These are phyloP conservation scores for Penicillium hordei DNA, from an alignment of 2,329 filamentous ascomycete genomes.

Conservation along the genomic window DNA sequence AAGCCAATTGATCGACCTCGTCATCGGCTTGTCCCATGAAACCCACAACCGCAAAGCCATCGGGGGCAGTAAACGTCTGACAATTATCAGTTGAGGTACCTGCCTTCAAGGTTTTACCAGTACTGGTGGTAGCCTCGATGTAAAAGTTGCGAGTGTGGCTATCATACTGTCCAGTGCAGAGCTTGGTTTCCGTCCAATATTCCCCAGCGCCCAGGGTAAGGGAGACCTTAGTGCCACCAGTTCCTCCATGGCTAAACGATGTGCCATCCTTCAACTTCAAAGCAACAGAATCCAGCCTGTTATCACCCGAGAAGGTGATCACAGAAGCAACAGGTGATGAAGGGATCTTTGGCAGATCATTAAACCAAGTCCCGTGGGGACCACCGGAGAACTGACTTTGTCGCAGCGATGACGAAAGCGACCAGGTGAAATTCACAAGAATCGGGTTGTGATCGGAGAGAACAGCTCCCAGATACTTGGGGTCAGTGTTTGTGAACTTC, in stretches of 20 bases:
- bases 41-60: conserved; percentile 55
- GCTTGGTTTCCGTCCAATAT: conserved; percentile 49
- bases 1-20: conserved; percentile 56
- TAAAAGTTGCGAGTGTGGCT: conserved; percentile 56
- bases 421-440: conserved; percentile 26
- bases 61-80: conserved; percentile 47
- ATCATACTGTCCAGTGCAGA: conserved; percentile 54
- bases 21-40: conserved; percentile 55
- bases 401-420: conserved; percentile 55
- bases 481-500: conserved; percentile 58
- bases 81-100: conserved; percentile 53
- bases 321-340: conserved; percentile 33
- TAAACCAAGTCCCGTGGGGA: conserved; percentile 52
- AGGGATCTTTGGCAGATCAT: conserved; percentile 49
- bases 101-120: conserved; percentile 47
- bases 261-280: conserved; percentile 53
- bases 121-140: conserved; percentile 54
- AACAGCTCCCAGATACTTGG: conserved; percentile 42
- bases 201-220: conserved; percentile 51
- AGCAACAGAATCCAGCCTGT: conserved; percentile 54
- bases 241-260: conserved; percentile 54
- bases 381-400: conserved; percentile 31
- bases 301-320: conserved; percentile 47
- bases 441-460: conserved; percentile 67
- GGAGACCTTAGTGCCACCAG: conserved; percentile 47